Conservation (phyloP, 768 basidiomycete species). For the Brasilioporus rufonigricans region DNA sequence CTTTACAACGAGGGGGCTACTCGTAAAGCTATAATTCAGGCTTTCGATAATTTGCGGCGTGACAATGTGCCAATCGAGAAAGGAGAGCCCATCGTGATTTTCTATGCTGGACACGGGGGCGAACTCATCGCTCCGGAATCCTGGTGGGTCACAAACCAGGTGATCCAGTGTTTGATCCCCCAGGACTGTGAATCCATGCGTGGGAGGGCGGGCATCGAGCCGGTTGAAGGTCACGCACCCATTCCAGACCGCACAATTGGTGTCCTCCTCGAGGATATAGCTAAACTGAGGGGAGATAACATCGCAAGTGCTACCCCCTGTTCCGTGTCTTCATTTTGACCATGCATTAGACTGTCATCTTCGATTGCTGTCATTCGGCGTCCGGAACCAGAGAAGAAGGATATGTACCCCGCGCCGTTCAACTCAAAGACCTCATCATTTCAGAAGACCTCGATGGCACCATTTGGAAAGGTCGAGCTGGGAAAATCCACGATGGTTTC, state of each 20-base stretch:
- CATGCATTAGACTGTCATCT: slow-evolving; percentile 38
- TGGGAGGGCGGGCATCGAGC: too few relatives aligned
- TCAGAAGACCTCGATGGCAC: slow-evolving; percentile 23
- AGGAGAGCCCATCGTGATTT: slow-evolving; percentile 40
- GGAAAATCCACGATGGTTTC: slow-evolving; percentile 20
- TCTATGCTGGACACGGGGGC: slow-evolving; percentile 46
- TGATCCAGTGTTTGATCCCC: slow-evolving; percentile 33
- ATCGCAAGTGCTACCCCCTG: slow-evolving; percentile 34
- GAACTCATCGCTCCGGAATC: slow-evolving; percentile 29
- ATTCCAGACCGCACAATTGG: slow-evolving; percentile 46
- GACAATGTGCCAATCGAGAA: slow-evolving; percentile 25
- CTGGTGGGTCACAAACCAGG: slow-evolving; percentile 31
- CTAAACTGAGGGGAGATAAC: slow-evolving; percentile 40
- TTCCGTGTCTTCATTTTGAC: slow-evolving; percentile 1
- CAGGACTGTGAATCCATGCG: slow-evolving; percentile 15
- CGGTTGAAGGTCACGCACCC: not conserved
- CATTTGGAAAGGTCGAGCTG: slow-evolving; percentile 22
- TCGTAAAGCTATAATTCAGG: slow-evolving; percentile 31
- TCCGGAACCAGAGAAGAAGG: slow-evolving; percentile 32
- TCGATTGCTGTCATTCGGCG: slow-evolving; percentile 47
- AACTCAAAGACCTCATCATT: not conserved
- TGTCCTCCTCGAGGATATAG: slow-evolving; percentile 37
- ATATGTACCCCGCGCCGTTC: slow-evolving; percentile 5
- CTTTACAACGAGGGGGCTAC: slow-evolving; percentile 40
- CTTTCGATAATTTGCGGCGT: slow-evolving; percentile 19